Evolutionary conservation across 306 rosid species (phyloP).

Genomic region (Glycine latifolia): DNA sequence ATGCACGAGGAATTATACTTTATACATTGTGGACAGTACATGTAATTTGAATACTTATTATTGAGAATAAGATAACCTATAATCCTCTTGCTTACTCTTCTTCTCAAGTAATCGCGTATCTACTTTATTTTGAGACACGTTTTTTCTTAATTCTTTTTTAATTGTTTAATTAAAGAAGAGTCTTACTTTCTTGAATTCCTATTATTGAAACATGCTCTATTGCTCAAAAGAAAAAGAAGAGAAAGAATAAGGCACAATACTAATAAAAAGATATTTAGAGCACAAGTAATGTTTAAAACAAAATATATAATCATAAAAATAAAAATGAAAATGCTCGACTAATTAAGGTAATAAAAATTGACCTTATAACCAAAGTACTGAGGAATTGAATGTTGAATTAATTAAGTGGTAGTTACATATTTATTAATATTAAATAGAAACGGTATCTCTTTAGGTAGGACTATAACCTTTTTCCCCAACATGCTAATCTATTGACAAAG

Average conservation of each 20-base stretch:
- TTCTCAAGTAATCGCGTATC: background rate
- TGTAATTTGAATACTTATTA: background rate
- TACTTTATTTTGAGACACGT: background rate
- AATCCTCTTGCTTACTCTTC: background rate
- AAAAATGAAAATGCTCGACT: background rate
- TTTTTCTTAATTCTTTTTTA: background rate
- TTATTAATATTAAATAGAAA: conserved; percentile 12
- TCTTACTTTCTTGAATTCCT: background rate
- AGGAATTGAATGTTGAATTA: conserved; percentile 18
- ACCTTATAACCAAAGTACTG: background rate
- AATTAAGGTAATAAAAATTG: background rate
- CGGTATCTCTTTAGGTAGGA: conserved; percentile 21
- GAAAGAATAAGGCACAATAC: background rate
- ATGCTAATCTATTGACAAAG: conserved; percentile 15
- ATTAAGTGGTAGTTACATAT: conserved; percentile 14
- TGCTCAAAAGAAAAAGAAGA: background rate
- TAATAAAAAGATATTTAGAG: background rate
- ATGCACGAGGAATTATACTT: too few relatives aligned
- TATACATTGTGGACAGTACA: too few relatives aligned
- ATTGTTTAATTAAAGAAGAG: background rate
- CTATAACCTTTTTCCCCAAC: background rate
- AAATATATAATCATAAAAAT: background rate
- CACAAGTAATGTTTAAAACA: background rate
- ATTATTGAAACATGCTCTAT: background rate
- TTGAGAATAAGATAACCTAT: background rate